These are phyloP conservation scores for Eudorina sp. DNA, from an alignment of 139 green algal genomes.

Conservation along the genomic window DNA sequence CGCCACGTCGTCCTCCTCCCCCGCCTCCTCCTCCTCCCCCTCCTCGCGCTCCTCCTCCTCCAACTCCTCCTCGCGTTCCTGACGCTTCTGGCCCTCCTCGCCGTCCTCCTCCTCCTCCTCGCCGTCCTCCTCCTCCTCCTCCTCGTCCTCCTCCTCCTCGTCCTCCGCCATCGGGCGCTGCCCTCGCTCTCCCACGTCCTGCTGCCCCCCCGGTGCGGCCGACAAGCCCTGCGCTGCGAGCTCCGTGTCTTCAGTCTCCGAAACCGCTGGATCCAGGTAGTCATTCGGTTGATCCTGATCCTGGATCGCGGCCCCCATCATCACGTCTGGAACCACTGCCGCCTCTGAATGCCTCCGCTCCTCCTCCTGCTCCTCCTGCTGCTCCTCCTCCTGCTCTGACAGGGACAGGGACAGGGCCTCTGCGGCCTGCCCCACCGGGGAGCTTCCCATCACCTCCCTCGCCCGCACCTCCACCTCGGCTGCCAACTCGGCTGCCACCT, in stretches of 20 bases:
- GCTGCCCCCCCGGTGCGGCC: no score
- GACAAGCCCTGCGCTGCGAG: no score
- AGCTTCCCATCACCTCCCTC: no score
- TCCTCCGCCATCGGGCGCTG: no score
- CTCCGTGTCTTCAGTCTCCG: neutral
- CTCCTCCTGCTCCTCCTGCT: neutral
- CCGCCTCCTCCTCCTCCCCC: neutral
- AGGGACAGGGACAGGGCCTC: no score
- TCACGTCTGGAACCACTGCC: no score
- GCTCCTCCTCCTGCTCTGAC: no score
- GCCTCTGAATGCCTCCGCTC: neutral
- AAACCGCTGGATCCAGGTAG: neutral
- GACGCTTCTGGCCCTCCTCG: neutral
- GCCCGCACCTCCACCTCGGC: no score
- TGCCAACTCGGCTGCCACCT: neutral
- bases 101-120: neutral
- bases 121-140: neutral
- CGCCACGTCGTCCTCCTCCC: neutral
- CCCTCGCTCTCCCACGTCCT: no score
- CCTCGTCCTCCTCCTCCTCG: neutral
- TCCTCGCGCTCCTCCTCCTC: neutral
- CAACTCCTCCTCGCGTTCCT: neutral
- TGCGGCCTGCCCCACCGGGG: no score
- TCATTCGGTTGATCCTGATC: no score
- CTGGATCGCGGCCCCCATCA: no score